A percentile compares a stretch with the other conserved stretches of the same genome.
phyloP scores from a whole-genome alignment of 1,139 yeast genomes.

The Zygosaccharomyces sapae region DNA sequence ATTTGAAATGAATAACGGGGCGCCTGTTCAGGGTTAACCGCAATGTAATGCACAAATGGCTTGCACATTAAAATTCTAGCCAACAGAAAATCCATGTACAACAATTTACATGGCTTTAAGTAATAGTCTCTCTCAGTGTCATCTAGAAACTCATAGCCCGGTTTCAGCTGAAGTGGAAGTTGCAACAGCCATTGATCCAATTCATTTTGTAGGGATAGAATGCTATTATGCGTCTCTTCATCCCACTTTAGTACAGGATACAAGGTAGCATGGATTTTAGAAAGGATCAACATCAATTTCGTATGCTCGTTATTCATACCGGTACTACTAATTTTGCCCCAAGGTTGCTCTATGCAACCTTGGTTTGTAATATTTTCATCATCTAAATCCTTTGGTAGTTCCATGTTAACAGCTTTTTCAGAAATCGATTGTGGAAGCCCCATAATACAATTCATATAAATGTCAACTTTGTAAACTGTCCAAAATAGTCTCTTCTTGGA shows the following conservation, averaged over 20 bases:
- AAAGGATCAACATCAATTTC: slow-evolving; percentile 54
- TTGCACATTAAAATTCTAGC: slow-evolving; percentile 67
- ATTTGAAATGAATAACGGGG: slow-evolving; percentile 44
- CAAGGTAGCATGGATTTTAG: slow-evolving; percentile 48
- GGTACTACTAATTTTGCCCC: slow-evolving; percentile 54
- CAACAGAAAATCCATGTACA: slow-evolving; percentile 62
- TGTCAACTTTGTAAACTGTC: slow-evolving; percentile 86
- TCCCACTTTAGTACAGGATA: slow-evolving; percentile 32
- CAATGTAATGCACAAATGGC: slow-evolving; percentile 60
- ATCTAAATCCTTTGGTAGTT: slow-evolving; percentile 74
- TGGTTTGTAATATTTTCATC: slow-evolving; percentile 72
- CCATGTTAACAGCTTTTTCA: slow-evolving; percentile 82
- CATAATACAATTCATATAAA: slow-evolving; percentile 78
- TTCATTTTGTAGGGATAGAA: slow-evolving; percentile 58
- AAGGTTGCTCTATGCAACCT: slow-evolving; percentile 36
- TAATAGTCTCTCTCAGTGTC: slow-evolving; percentile 44
- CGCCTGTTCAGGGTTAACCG: slow-evolving; percentile 13
- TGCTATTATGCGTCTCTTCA: slow-evolving; percentile 36
- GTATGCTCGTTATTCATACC: slow-evolving; percentile 83
- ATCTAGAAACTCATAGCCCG: slow-evolving; percentile 42
- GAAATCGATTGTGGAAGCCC: slow-evolving; percentile 59
- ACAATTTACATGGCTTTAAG: slow-evolving; percentile 57
- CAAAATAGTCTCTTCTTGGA: slow-evolving; percentile 80
- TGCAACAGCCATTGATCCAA: slow-evolving; percentile 65
- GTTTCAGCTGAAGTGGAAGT: slow-evolving; percentile 64